A percentile compares a stretch with the other conserved stretches of the same genome.
Evolutionary conservation across 1,139 yeast genomes (phyloP).

Genomic region (Suhomyces taliae): DNA sequence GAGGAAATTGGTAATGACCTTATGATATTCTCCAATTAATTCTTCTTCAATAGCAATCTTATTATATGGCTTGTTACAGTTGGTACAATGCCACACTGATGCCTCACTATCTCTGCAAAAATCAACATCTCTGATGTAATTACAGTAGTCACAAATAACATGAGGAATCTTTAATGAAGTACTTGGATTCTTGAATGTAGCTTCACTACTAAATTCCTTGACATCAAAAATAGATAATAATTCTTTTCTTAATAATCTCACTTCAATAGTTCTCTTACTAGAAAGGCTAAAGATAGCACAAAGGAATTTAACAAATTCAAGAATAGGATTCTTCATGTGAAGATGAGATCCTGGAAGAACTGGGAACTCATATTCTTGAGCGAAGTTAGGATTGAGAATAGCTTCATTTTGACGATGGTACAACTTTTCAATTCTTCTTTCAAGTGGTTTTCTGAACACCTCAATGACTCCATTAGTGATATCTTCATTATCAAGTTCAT

Average conservation of each 20-base stretch:
- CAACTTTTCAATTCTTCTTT: slow-evolving; percentile 65
- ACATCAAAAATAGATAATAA: slow-evolving; percentile 71
- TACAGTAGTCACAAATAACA: slow-evolving; percentile 79
- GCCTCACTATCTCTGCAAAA: slow-evolving; percentile 65
- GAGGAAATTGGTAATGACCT: slow-evolving; percentile 58
- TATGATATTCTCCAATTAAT: slow-evolving; percentile 63
- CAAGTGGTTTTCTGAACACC: slow-evolving; percentile 60
- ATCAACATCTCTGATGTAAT: slow-evolving; percentile 72
- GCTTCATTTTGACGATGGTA: slow-evolving; percentile 71
- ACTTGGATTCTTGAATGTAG: slow-evolving; percentile 76
- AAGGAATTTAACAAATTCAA: slow-evolving; percentile 75
- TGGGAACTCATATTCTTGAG: slow-evolving; percentile 71
- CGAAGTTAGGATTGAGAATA: slow-evolving; percentile 63
- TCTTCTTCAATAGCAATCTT: slow-evolving; percentile 75
- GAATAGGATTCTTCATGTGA: slow-evolving; percentile 64
- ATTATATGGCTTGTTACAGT: slow-evolving; percentile 66
- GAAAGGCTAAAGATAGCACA: slow-evolving; percentile 75
- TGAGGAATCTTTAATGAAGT: slow-evolving; percentile 65
- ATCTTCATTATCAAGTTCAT: slow-evolving; percentile 29
- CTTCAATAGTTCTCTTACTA: slow-evolving; percentile 64
- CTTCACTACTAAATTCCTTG: slow-evolving; percentile 79
- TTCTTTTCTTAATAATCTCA: slow-evolving; percentile 72
- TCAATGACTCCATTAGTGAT: slow-evolving; percentile 45
- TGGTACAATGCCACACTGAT: slow-evolving; percentile 63
- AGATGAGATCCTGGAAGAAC: slow-evolving; percentile 68